A percentile compares a stretch with the other conserved stretches of the same genome.
phyloP scores from a whole-genome alignment of 2,329 filamentous ascomycete species.

The Magnaporthales sp. region DNA sequence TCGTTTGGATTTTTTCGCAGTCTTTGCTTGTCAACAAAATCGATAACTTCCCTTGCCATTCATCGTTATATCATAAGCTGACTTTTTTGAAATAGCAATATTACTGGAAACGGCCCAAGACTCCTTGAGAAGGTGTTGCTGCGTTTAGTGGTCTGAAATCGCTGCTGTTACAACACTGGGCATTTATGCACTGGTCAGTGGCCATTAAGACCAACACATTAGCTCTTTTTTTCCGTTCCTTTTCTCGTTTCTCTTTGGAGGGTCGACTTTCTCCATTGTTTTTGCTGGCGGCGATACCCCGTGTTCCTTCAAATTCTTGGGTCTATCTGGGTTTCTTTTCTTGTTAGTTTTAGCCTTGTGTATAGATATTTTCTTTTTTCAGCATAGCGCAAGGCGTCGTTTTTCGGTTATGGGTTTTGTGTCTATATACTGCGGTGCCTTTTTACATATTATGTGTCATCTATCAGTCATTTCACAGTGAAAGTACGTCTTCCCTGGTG shows the following conservation, averaged over 20 bases:
- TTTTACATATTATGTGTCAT: background rate
- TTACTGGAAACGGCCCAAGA: conserved; percentile 58
- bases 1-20: conserved; percentile 22
- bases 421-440: background rate
- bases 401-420: background rate
- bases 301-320: background rate
- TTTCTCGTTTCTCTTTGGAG: background rate
- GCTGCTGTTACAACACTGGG: no score
- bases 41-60: background rate
- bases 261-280: background rate
- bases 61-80: background rate
- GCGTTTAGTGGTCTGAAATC: no score
- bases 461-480: background rate
- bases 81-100: conserved; percentile 45
- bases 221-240: conserved; percentile 3
- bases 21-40: background rate
- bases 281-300: background rate
- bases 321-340: background rate
- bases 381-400: conserved; percentile 20
- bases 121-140: conserved; percentile 41
- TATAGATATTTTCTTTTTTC: background rate
- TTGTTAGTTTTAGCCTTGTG: background rate
- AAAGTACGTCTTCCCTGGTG: background rate
- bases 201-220: no score
- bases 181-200: no score